Evolutionary conservation across 495 filamentous ascomycete genomes (phyloP), one percentile per base, ranked within the genome.

Genomic region (Tuber calosporum): DNA sequence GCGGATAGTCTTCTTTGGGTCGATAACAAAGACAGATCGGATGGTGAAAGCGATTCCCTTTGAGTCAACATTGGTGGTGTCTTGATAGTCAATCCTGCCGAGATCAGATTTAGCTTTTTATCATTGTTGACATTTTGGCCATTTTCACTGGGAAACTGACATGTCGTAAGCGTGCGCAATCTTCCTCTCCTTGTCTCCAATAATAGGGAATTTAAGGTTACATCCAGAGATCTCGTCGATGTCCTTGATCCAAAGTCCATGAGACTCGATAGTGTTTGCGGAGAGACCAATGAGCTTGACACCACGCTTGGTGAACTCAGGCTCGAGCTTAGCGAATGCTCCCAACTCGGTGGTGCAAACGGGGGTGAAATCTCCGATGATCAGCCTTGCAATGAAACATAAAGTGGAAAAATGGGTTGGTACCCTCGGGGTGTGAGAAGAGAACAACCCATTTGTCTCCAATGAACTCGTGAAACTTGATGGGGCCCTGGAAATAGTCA

Each of bases 301-400:
- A 73, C 91, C 92, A 79, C 95, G 92, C 85, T 92, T 93, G 81
- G 87, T 87, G 87, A 99, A 99, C 85, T 99, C 95, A 73, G 93
- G 93, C 87, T 97, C 92, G 76, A 98, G 91, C 84, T 96, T 96
- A 79, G 96, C 94, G 82, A 90, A 97, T 75, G 96, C 96, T 82
- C 95, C 95, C 78, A 99, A 91, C 88, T 99, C 95, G 74, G 95
- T 99, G 83, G 95, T 99, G 87, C 95, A 99, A 77, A 99, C 93
- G 76, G 94, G 93, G 11, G 93, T 93, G 86, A 89, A 93, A 84
- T 94, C 91, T 81, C 66, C 19, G 62, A 40, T 42, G 40, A 36
- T 78, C 68, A 30, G 45, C n/a, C 11, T 17, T 36, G 69, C 38
- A 22, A 62, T 66, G 19, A 43, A 19, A 36, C 72, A 58, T 68